Evolutionary conservation across 2,329 filamentous ascomycete species (phyloP).

Genomic region (Diaporthe eres): DNA sequence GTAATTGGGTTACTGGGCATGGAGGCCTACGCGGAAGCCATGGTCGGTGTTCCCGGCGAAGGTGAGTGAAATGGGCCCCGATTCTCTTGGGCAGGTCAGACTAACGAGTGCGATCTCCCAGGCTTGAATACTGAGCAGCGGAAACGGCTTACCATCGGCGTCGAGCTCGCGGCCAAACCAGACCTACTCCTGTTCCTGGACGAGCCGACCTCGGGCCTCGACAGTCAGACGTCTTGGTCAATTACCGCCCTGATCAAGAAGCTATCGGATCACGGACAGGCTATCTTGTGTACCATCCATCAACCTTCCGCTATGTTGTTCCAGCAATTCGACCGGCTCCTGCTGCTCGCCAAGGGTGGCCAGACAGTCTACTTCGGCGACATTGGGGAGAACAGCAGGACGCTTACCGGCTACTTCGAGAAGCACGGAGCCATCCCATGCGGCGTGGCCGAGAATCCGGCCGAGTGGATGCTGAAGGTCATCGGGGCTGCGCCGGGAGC

Average conservation of each 20-base stretch:
- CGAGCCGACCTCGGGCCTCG: conserved; percentile 92
- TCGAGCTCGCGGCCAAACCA: conserved; percentile 95
- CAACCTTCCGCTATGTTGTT: conserved; percentile 93
- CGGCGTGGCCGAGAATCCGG: conserved; percentile 79
- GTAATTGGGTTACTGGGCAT: conserved; percentile 78
- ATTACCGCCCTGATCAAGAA: conserved; percentile 89
- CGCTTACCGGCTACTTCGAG: conserved; percentile 82
- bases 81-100: neutral
- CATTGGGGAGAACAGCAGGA: conserved; percentile 78
- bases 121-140: conserved; percentile 53
- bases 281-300: conserved; percentile 93
- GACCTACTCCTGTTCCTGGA: conserved; percentile 89
- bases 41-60: conserved; percentile 77
- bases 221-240: conserved; percentile 91
- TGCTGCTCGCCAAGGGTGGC: conserved; percentile 81
- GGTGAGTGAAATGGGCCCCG: conserved; percentile 51
- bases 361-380: conserved; percentile 84
- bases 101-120: neutral
- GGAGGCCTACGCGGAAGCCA: conserved; percentile 75
- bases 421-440: conserved; percentile 76
- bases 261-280: conserved; percentile 86
- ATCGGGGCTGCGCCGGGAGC: conserved; percentile 76
- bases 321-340: conserved; percentile 84
- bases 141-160: conserved; percentile 70
- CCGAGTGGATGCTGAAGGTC: conserved; percentile 82